phyloP scores from a whole-genome alignment of 2,329 filamentous ascomycete species.

The Akanthomyces muscarius region DNA sequence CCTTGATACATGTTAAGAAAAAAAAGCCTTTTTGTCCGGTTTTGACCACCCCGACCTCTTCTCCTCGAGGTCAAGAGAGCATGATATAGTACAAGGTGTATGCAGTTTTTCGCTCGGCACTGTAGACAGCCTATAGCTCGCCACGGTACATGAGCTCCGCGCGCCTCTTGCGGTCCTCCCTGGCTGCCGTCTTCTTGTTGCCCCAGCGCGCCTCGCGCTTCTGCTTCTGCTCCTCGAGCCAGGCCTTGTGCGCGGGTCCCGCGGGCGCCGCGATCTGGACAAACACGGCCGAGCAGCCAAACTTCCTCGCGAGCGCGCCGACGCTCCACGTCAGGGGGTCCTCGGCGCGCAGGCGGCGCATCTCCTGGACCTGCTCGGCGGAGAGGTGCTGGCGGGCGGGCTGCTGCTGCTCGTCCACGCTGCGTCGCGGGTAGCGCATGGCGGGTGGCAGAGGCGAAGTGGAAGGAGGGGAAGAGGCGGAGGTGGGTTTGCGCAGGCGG shows the following conservation, averaged over 20 bases:
- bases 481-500: slow-evolving; percentile 38
- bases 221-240: slow-evolving; percentile 42
- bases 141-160: slow-evolving; percentile 49
- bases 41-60: not conserved
- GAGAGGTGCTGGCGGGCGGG: slow-evolving; percentile 47
- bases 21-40: not conserved
- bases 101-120: not conserved
- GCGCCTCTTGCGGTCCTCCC: slow-evolving; percentile 52
- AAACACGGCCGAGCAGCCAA: slow-evolving; percentile 53
- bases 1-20: not conserved
- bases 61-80: not conserved
- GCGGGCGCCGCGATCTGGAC: slow-evolving; percentile 55
- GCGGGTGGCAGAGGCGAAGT: slow-evolving; percentile 31
- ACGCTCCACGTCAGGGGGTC: slow-evolving; percentile 57
- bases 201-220: slow-evolving; percentile 55
- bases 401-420: slow-evolving; percentile 26
- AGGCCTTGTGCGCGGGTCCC: slow-evolving; percentile 43
- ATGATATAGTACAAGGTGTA: slow-evolving; percentile 11
- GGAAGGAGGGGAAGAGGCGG: slow-evolving; percentile 18
- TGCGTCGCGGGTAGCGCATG: slow-evolving; percentile 33
- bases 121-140: slow-evolving; percentile 37
- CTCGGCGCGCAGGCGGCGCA: slow-evolving; percentile 48
- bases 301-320: slow-evolving; percentile 48
- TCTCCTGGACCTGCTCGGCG: slow-evolving; percentile 54
- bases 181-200: slow-evolving; percentile 48